A percentile compares a stretch with the other conserved stretches of the same genome.
phyloP scores from a whole-genome alignment of 257 asterid genomes.

The Scutellaria baicalensis region DNA sequence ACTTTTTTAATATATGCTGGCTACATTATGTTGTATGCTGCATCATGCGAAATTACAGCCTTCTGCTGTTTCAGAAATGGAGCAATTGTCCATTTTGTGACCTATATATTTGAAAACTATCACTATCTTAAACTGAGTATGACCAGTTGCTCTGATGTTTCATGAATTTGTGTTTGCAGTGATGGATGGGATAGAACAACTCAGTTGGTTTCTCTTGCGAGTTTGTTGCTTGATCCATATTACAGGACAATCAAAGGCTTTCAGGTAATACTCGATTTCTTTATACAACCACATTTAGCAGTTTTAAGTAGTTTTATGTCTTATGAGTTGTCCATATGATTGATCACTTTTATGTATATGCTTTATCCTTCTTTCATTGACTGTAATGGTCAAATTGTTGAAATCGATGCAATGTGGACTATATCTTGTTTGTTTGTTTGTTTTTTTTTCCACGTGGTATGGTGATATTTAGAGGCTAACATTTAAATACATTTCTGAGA shows the following conservation, averaged over 20 bases:
- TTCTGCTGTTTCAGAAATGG: not conserved
- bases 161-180: slow-evolving; percentile 36
- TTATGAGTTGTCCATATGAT: not conserved
- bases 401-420: not conserved
- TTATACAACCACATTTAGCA: not conserved
- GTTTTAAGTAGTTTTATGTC: not conserved
- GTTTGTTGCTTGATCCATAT: slow-evolving; percentile 93
- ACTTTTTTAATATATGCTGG: not conserved
- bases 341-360: not conserved
- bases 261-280: slow-evolving; percentile 54
- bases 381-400: not conserved
- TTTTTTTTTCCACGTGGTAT: no score
- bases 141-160: slow-evolving; percentile 13
- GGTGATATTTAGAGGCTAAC: slow-evolving; percentile 10
- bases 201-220: slow-evolving; percentile 92
- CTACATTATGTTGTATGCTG: not conserved
- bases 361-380: not conserved
- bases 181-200: slow-evolving; percentile 99
- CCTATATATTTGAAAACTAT: not conserved
- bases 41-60: not conserved
- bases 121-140: not conserved
- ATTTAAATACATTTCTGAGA: not conserved
- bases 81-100: slow-evolving; percentile 7
- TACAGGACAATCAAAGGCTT: slow-evolving; percentile 87
- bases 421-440: slow-evolving; percentile 1